Base-by-base conservation (phyloP, 352 stramenopile species). In the Globisporangium apiculatum region DNA sequence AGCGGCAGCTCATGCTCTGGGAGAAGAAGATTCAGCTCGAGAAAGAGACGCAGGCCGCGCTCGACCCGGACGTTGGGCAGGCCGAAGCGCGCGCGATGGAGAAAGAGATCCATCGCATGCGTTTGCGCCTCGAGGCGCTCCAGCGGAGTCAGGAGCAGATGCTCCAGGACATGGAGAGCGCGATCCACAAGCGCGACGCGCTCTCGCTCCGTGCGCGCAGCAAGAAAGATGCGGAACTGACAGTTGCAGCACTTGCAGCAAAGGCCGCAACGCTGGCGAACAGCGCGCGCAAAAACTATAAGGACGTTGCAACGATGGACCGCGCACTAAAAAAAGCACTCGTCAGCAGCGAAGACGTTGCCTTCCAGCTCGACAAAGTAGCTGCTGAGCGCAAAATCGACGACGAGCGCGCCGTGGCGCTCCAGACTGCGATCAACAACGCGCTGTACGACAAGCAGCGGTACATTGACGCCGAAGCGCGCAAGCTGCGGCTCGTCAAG, bases 21-120 rank as follows among this genome's bases (percentile, higher is more conserved):
- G 93, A 98, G 67, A 98, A 97, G 74, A 98, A 98, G 69, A 98
- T 98, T 62, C 83, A 97, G 67, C 68, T 98, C 0, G 95, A 98
- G 66, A 97, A 97, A 57, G 94, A 98, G 69, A 98, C 95, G 0
- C 90, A 98, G 65, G 89, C 84, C 17, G 89, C 92, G 9, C 68
- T 98, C 12, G 91, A 98, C 63, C 94, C 92, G 7, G 88, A 92
- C 46, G 88, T 97, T 45, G 93, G 94, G 36, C 87, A 96, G 51
- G 79, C 81, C 2, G 94, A 98, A 64, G 88, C 89, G 14, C 80
- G 84, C 38, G 84, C 73, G 46, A 98, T 98, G 93, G 88, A 98
- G 66, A 95, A 95, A 55, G 94, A 98, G 72, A 98, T 98, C 49
- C 89, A 98, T 67, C 85, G 92, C 52, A 98, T 98, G 95, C 83